Evolutionary conservation across 164 flowering plant genomes (phyloP).

Genomic region (Liquidambar formosana): DNA sequence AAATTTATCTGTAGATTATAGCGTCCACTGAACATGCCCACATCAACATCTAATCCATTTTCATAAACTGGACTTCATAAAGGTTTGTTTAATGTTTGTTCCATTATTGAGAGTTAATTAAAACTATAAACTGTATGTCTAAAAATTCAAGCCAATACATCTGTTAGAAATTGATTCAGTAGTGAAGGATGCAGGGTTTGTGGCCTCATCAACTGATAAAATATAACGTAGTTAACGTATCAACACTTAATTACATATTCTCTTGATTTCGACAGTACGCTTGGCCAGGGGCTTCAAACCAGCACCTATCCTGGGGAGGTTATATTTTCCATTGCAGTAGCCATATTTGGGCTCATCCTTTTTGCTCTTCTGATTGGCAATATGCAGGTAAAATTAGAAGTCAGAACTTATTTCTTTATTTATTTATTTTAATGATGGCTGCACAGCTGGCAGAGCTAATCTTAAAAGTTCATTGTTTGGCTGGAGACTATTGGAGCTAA

Average conservation of each 20-base stretch:
- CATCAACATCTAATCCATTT: too few relatives aligned
- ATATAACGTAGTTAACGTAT: neutral
- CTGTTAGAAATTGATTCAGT: too few relatives aligned
- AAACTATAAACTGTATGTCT: too few relatives aligned
- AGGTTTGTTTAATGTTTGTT: too few relatives aligned
- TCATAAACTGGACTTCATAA: too few relatives aligned
- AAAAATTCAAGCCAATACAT: too few relatives aligned
- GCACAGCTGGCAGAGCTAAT: neutral
- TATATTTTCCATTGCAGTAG: constrained; percentile 83
- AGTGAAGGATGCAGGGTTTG: neutral
- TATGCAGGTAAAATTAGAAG: constrained; percentile 89
- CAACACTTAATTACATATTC: neutral
- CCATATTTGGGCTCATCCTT: constrained; percentile 88
- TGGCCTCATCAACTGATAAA: neutral
- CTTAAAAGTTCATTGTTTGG: neutral
- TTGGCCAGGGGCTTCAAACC: constrained; percentile 95
- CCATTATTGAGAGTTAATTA: too few relatives aligned
- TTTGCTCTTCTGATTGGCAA: constrained; percentile 97
- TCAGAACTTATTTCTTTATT: neutral
- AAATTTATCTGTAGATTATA: too few relatives aligned
- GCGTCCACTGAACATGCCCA: too few relatives aligned
- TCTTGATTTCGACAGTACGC: constrained; percentile 62
- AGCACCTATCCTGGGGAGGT: constrained; percentile 96
- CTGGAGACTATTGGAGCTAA: neutral
- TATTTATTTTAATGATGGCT: neutral